phyloP scores from a whole-genome alignment of 305 asterid genomes.

The Solanum hybrid region DNA sequence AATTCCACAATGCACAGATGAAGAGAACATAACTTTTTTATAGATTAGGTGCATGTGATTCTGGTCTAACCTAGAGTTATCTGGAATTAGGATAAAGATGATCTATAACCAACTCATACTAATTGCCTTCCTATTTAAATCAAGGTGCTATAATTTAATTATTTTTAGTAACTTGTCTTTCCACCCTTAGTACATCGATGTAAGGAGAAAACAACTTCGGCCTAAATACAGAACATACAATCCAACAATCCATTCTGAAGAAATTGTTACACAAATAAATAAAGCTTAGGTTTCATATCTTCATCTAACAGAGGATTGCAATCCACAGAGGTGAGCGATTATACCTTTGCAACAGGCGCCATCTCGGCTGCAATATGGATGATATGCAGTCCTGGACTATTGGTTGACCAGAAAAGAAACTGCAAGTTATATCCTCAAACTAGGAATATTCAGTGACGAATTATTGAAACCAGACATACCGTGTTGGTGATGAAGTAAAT shows the following conservation, averaged over 20 bases:
- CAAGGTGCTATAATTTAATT: neutral
- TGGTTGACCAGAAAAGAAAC: conserved; percentile 19
- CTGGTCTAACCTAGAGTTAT: neutral
- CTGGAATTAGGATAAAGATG: neutral
- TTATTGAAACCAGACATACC: conserved; percentile 29
- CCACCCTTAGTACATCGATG: neutral
- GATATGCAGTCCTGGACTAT: conserved; percentile 71
- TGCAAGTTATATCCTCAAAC: conserved; percentile 19
- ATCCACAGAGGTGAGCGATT: conserved; percentile 3
- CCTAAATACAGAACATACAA: neutral
- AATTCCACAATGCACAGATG: neutral
- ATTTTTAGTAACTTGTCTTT: neutral
- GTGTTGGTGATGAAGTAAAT: conserved; percentile 36
- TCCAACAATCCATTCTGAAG: neutral
- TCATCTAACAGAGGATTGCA: neutral
- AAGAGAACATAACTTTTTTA: neutral
- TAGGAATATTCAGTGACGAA: neutral
- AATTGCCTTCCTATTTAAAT: neutral
- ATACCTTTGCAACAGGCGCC: conserved; percentile 99
- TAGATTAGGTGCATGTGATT: neutral
- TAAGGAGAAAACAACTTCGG: neutral
- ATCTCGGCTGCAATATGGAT: conserved; percentile 96
- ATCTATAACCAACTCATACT: neutral
- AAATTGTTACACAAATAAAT: neutral
- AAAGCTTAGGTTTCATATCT: neutral